These are phyloP conservation scores for Oligophagozyma castellii DNA, from an alignment of 1,139 yeast species.

Conservation along the genomic window DNA sequence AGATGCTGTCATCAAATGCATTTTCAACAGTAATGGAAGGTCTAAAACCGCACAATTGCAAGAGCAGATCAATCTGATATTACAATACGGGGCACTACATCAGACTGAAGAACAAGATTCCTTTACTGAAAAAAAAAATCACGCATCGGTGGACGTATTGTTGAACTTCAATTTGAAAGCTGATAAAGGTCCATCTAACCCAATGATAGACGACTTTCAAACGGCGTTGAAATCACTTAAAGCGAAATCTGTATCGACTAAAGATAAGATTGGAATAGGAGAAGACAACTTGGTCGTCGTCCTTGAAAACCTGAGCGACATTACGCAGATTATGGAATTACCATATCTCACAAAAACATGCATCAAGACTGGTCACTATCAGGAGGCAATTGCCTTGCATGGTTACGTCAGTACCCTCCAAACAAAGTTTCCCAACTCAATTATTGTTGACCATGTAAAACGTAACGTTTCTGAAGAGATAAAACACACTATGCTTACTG, in stretches of 20 bases:
- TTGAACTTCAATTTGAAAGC: conserved; percentile 3
- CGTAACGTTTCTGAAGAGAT: conserved; percentile 43
- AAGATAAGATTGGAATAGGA: conserved; percentile 9
- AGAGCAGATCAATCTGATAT: conserved; percentile 24
- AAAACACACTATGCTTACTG: conserved; percentile 44
- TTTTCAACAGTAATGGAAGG: conserved; percentile 16
- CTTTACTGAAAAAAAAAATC: conserved; percentile 3
- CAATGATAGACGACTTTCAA: conserved; percentile 26
- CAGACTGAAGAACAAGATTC: conserved; percentile 5
- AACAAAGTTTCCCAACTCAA: conserved; percentile 53
- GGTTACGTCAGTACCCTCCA: conserved; percentile 54
- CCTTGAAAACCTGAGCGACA: conserved; percentile 51
- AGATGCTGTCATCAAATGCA: conserved; percentile 24
- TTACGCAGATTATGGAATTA: conserved; percentile 67
- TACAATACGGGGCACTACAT: conserved; percentile 16
- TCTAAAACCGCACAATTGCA: conserved; percentile 18
- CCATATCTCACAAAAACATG: conserved; percentile 79
- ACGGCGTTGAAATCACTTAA: conserved; percentile 20
- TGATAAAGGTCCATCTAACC: no score
- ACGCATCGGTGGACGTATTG: conserved; percentile 3
- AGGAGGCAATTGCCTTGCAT: conserved; percentile 50
- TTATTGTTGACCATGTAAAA: conserved; percentile 42
- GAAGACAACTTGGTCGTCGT: conserved; percentile 29
- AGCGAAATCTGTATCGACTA: conserved; percentile 10
- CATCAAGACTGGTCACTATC: conserved; percentile 74